Conservation (phyloP, 2,329 filamentous ascomycete species). For the Beauveria sp. region DNA sequence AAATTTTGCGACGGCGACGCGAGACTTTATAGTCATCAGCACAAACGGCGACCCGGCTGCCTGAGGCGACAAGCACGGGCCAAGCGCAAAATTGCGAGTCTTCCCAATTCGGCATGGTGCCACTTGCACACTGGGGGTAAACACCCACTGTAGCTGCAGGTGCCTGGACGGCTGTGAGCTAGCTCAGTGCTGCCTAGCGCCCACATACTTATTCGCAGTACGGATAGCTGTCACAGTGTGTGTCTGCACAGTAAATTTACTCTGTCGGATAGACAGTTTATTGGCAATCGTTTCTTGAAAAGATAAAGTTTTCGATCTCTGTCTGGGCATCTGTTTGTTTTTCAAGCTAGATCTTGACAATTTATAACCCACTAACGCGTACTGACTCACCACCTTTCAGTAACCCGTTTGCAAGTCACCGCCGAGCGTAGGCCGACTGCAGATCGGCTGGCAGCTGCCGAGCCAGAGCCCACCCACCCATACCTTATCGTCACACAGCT, state of each 20-base stretch:
- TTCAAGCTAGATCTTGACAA: too few species aligned
- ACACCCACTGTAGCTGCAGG: not conserved
- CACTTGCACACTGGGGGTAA: not conserved
- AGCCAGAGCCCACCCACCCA: slow-evolving; percentile 2
- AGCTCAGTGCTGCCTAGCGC: not conserved
- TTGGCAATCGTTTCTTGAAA: too few species aligned
- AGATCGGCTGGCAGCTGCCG: not conserved
- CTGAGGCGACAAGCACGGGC: slow-evolving; percentile 7
- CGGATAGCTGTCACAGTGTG: too few species aligned
- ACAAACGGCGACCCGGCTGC: not conserved
- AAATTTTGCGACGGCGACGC: slow-evolving; percentile 19
- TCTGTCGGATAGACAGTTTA: too few species aligned
- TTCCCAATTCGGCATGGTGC: not conserved
- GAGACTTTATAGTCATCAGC: slow-evolving; percentile 26
- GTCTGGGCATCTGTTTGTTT: too few species aligned
- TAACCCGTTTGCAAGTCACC: not conserved
- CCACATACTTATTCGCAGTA: too few species aligned
- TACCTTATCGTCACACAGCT: not conserved
- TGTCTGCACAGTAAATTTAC: too few species aligned
- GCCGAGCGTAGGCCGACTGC: not conserved
- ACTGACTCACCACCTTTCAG: too few species aligned
- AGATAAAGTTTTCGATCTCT: too few species aligned
- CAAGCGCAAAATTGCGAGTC: slow-evolving; percentile 2
- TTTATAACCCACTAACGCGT: too few species aligned
- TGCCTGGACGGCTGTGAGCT: not conserved